Evolutionary conservation across 768 basidiomycete genomes (phyloP).

Genomic region (Panaeolus papilionaceus): DNA sequence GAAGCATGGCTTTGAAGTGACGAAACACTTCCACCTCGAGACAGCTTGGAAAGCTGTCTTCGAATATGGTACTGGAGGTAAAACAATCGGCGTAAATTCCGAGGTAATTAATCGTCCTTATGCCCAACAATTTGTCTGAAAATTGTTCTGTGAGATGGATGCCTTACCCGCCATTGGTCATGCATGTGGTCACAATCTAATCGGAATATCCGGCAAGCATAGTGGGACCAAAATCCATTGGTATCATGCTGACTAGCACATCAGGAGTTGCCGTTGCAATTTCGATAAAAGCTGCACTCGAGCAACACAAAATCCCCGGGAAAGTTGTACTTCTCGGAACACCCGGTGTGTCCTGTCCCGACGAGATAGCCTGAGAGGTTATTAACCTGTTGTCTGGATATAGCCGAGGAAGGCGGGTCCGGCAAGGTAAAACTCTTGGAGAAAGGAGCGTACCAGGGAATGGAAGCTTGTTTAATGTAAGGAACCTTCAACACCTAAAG

Average conservation of each 20-base stretch:
- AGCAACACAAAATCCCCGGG: constrained; percentile 67
- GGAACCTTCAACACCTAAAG: constrained; percentile 19
- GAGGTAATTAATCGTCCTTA: constrained; percentile 51
- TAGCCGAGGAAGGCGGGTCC: constrained; percentile 81
- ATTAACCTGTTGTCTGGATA: neutral
- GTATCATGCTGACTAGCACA: neutral
- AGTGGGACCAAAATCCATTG: neutral
- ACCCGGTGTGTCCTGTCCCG: constrained; percentile 54
- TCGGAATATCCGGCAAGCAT: constrained; percentile 64
- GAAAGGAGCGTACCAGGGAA: constrained; percentile 73
- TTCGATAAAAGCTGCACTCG: constrained; percentile 68
- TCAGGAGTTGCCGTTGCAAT: constrained; percentile 74
- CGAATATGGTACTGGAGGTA: constrained; percentile 67
- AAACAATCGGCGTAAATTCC: constrained; percentile 80
- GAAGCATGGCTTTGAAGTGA: constrained; percentile 69
- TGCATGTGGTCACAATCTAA: constrained; percentile 85
- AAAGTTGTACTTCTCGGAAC: constrained; percentile 79
- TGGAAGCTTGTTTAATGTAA: constrained; percentile 81
- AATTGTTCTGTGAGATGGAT: constrained; percentile 54
- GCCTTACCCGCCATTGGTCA: constrained; percentile 68
- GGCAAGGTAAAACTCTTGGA: constrained; percentile 78
- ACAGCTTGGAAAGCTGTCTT: constrained; percentile 83
- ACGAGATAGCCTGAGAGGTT: neutral
- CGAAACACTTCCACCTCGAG: constrained; percentile 62
- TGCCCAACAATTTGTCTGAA: neutral